Base-by-base conservation (phyloP, 139 green algal species). In the Chlamydomonas sphaeroides region DNA sequence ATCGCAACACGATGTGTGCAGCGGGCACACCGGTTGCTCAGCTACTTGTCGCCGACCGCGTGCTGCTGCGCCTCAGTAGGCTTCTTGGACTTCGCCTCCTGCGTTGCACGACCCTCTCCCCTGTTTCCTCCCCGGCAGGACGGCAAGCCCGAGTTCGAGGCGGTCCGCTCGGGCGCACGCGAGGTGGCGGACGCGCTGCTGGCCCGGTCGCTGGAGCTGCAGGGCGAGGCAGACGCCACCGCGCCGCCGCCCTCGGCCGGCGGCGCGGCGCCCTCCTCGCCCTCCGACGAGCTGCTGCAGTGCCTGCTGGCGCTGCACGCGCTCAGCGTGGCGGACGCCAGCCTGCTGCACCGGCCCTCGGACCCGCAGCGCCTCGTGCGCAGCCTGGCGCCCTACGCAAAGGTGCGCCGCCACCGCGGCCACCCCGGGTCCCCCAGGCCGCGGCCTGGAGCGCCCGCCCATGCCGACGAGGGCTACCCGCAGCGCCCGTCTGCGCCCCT, bases 291-390 rank as follows among this genome's bases (percentile, higher is more conserved):
- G 68, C 70, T 85, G 78, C 42, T 63, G 51, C 75, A 56, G 41
- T 78, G 73, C 78, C 83, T 96, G 81, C 92, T 95, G 85, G 89
- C 91, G n/a, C 88, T 98, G 71, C 94, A 98, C 83, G 95, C 92
- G 8, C 84, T 97, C 35, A 88, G 74, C 26, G 41, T 84, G 10
- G 91, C 92, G 5, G 92, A 96, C 53, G 74, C 88, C 4, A 26
- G 30, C 36, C 20, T 84, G 72, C 36, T 84, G 95, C 57, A 93
- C 86, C 77, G 79, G 88, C 26, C 68, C 14, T 68, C 53, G 11
- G 92, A 97, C 88, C 88, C 89, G 4, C 70, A 83, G 68, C 81
- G 79, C 45, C 91, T 93, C 57, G 84, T 94, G 21, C 84, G 92
- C 49, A 69, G 81, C 67, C 89, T 98, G 75, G 85, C 90, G 25